Base-by-base conservation (phyloP, 768 basidiomycete genomes). In the Boletus barrowsii region DNA sequence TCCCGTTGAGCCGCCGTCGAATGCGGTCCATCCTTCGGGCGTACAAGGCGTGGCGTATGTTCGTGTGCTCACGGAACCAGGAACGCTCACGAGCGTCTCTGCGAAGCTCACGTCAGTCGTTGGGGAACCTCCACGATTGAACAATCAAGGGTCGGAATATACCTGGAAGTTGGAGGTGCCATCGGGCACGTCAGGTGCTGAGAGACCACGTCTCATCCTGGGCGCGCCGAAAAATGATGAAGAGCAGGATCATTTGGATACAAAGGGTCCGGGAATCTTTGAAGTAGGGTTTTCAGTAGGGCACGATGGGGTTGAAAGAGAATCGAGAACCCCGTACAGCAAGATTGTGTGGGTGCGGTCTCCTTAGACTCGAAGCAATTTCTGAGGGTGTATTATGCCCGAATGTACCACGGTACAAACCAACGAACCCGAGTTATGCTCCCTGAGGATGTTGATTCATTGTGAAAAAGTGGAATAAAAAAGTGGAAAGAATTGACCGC, bases 221-320 rank as follows among this genome's bases (percentile, higher is more conserved):
- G 63, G 62, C 39, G 57, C 60, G n/a, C 71, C 81, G 2, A 51
- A 41, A 24, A 66, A 72, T 37, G 73, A 70, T 2, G 72, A 68
- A 13, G 76, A 82, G 49, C 40, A 47, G 11, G 47, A 40, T 11
- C 71, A 77, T 61, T 47, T 76, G 47, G 47, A 46, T 29, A 46
- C 52, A 17, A 58, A 57, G 9, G 71, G 70, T 0, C 51, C 69
- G 9, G 76, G 78, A 4, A 75, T 86, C 1, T 80, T 76, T 51
- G 84, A 87, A 58, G 72, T 87, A 3, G 83, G 72, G 1, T 77
- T 87, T 54, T 71, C 56, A 44, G 76, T 83, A 1, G 60, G 62
- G 5, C 64, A 54, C 3, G 62, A 60, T 6, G 64, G 65, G 9
- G 67, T 66, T 14, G 64, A 60, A n/a, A 76, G 71, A 15, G 64